A percentile compares a stretch with the other conserved stretches of the same genome.
phyloP scores from a whole-genome alignment of 2,329 filamentous ascomycete genomes.

The Didymella keratinophila region DNA sequence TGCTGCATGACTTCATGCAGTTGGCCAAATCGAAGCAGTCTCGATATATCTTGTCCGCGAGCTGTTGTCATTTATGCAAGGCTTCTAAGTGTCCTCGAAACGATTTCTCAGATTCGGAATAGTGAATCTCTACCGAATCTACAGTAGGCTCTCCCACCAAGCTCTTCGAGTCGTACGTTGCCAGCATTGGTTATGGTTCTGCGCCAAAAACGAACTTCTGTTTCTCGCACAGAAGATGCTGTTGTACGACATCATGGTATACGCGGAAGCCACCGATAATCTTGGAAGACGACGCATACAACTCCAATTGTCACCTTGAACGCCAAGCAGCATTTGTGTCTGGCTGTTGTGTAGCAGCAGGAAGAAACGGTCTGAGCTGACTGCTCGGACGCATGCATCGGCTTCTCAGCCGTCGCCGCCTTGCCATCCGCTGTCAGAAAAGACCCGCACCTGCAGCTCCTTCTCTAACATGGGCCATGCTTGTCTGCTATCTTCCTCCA shows the following conservation, averaged over 20 bases:
- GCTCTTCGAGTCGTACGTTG: background rate
- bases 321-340: background rate
- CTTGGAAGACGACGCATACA: background rate
- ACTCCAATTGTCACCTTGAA: background rate
- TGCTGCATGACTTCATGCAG: background rate
- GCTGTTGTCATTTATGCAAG: background rate
- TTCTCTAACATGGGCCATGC: background rate
- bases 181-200: background rate
- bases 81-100: background rate
- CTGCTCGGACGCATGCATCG: background rate
- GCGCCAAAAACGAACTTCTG: background rate
- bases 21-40: background rate
- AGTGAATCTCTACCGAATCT: background rate
- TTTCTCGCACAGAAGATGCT: background rate
- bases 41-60: background rate
- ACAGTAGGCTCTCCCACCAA: background rate
- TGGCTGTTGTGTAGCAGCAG: background rate
- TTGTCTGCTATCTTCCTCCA: background rate
- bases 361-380: background rate
- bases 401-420: slow-evolving; percentile 1
- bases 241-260: too few relatives aligned
- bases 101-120: background rate
- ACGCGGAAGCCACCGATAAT: background rate
- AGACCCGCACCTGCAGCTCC: background rate
- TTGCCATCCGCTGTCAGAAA: slow-evolving; percentile 7